Evolutionary conservation across 2,329 filamentous ascomycete genomes (phyloP).

Genomic region (Ascocoryne sarcoides): DNA sequence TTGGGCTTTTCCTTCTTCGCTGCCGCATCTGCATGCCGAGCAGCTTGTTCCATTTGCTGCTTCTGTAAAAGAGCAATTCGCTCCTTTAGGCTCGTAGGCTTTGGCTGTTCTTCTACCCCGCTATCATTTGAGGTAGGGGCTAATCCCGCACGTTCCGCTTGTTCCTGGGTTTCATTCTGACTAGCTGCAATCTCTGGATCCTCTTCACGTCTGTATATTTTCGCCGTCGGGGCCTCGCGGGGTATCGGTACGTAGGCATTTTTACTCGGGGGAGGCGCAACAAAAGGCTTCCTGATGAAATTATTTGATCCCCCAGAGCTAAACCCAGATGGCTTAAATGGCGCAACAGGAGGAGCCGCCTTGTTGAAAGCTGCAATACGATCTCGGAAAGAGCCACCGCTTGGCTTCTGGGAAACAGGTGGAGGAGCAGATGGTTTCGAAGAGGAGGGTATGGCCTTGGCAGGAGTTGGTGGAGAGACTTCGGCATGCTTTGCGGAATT

Average conservation of each 20-base stretch:
- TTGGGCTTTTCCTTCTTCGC: slow-evolving; percentile 86
- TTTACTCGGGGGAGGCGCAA: slow-evolving; percentile 86
- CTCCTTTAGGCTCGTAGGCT: slow-evolving; percentile 89
- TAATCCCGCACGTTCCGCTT: slow-evolving; percentile 60
- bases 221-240: slow-evolving; percentile 57
- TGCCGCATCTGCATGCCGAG: slow-evolving; percentile 67
- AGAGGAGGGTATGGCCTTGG: slow-evolving; percentile 15
- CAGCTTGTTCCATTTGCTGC: slow-evolving; percentile 84
- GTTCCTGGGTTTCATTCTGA: slow-evolving; percentile 56
- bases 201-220: slow-evolving; percentile 78
- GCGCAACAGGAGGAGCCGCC: slow-evolving; percentile 75
- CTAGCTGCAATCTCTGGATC: slow-evolving; percentile 64
- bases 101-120: slow-evolving; percentile 70
- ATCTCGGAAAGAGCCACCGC: slow-evolving; percentile 75
- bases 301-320: slow-evolving; percentile 47
- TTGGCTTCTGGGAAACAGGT: slow-evolving; percentile 65
- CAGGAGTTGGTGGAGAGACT: slow-evolving; percentile 27
- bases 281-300: slow-evolving; percentile 96
- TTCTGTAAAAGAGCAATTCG: slow-evolving; percentile 89
- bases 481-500: slow-evolving; percentile 22
- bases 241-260: slow-evolving; percentile 79
- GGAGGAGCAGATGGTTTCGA: slow-evolving; percentile 46
- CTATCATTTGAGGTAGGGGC: slow-evolving; percentile 37
- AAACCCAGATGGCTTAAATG: slow-evolving; percentile 71
- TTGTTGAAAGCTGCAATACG: slow-evolving; percentile 98